phyloP scores from a whole-genome alignment of 1,284 basidiomycete species.

The Trametes hirsuta region DNA sequence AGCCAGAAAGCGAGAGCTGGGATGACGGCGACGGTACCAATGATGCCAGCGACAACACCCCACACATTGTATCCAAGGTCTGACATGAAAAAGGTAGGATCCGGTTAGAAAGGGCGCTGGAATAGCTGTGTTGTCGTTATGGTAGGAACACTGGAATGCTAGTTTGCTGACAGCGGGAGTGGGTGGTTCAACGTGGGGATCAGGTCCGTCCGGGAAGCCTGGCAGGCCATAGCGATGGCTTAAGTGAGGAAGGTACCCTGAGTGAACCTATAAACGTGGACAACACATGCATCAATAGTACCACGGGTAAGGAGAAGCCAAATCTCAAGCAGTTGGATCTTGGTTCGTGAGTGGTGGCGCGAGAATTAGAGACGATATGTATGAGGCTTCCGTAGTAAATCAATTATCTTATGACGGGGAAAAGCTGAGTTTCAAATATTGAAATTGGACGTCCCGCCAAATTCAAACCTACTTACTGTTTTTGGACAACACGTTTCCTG shows the following conservation, averaged over 20 bases:
- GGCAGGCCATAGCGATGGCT: too few species aligned
- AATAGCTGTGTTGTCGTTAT: not conserved
- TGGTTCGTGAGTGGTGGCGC: too few species aligned
- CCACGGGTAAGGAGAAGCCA: too few species aligned
- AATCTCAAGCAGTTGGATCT: too few species aligned
- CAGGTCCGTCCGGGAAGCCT: too few species aligned
- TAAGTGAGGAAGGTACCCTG: too few species aligned
- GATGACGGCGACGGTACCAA: not conserved
- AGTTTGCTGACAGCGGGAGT: not conserved
- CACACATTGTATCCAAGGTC: constrained; percentile 8
- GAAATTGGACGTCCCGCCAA: not conserved
- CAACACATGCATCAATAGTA: too few species aligned
- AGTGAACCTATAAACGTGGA: too few species aligned
- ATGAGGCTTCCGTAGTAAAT: too few species aligned
- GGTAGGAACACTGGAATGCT: not conserved
- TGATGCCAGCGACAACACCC: constrained; percentile 1
- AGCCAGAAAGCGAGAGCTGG: not conserved
- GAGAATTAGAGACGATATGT: too few species aligned
- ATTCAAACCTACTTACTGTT: not conserved
- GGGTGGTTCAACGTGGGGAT: too few species aligned
- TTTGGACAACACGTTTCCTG: not conserved
- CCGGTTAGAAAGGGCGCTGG: not conserved
- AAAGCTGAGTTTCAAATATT: not conserved
- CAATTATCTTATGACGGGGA: not conserved
- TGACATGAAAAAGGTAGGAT: not conserved